Percentiles rank a stretch among this genome's conserved stretches.
Conservation (phyloP, 305 asterid genomes). For the Fraxinus ornus region DNA sequence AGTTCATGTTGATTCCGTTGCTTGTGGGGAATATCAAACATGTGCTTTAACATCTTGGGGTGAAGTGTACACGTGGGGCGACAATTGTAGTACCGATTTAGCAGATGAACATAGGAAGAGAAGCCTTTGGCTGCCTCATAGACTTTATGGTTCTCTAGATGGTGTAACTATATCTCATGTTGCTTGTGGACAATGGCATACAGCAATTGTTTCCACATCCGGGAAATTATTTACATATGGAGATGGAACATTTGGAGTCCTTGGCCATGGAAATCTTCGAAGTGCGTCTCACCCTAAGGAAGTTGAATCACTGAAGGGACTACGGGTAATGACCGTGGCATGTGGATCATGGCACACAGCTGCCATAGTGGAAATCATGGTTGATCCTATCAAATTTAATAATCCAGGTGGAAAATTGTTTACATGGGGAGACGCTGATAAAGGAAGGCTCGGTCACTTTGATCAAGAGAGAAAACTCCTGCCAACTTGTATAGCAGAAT, state of each 20-base stretch:
- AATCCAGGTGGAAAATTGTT: constrained; percentile 41
- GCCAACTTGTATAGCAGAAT: constrained; percentile 42
- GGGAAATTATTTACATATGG: constrained; percentile 48
- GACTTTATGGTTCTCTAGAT: constrained; percentile 33
- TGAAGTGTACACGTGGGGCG: constrained; percentile 52
- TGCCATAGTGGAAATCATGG: constrained; percentile 41
- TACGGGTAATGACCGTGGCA: constrained; percentile 37
- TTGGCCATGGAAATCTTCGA: constrained; percentile 47
- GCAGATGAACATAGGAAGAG: constrained; percentile 21
- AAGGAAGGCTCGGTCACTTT: constrained; percentile 46
- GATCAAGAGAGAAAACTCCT: constrained; percentile 37
- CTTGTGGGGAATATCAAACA: constrained; percentile 48
- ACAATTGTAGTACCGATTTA: constrained; percentile 25
- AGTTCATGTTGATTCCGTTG: constrained; percentile 30
- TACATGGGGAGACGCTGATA: constrained; percentile 59
- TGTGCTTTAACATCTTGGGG: constrained; percentile 43
- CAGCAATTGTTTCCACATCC: constrained; percentile 37
- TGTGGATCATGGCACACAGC: constrained; percentile 62
- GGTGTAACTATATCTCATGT: constrained; percentile 36
- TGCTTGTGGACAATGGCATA: constrained; percentile 58
- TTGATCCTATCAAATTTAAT: constrained; percentile 25
- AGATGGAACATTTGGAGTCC: constrained; percentile 55
- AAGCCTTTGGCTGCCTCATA: constrained; percentile 47
- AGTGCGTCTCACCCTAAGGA: constrained; percentile 43
- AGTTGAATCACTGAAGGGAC: constrained; percentile 41